Conservation (phyloP, 169 alveolate species). For the Plasmodium coatneyi region DNA sequence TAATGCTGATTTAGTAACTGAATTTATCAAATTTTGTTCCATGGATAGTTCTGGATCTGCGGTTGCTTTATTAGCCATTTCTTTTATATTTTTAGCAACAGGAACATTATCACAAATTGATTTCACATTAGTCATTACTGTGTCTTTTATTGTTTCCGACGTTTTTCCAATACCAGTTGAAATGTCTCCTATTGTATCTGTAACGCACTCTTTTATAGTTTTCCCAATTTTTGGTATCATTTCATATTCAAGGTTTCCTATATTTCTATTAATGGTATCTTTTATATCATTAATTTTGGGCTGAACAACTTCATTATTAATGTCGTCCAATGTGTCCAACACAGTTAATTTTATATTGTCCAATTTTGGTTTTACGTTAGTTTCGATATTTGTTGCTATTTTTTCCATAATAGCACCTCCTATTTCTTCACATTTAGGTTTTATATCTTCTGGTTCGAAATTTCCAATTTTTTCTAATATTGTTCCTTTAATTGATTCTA, state of each 20-base stretch:
- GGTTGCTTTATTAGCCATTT: neutral
- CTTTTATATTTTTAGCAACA: neutral
- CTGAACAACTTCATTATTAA: neutral
- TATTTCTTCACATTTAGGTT: neutral
- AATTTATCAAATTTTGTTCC: neutral
- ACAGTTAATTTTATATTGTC: constrained; percentile 11
- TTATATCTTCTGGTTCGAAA: neutral
- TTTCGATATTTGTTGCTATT: constrained; percentile 15
- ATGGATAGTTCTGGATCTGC: neutral
- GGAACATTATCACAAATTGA: neutral
- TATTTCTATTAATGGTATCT: constrained; percentile 14
- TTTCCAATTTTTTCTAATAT: constrained; percentile 13
- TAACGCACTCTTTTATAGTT: constrained; percentile 7
- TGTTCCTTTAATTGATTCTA: constrained; percentile 2
- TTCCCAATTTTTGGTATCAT: constrained; percentile 39
- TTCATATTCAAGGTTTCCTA: constrained; percentile 3
- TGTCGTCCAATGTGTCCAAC: neutral
- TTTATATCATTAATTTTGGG: constrained; percentile 23
- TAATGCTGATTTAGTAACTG: neutral
- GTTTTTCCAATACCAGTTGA: constrained; percentile 19
- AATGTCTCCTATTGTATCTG: constrained; percentile 21
- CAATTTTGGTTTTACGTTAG: neutral
- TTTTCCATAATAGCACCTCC: neutral
- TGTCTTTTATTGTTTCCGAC: constrained; percentile 8
- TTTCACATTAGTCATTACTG: constrained; percentile 19